Conservation (phyloP, 176 grass and related monocot species). For the Eremochloa ophiuroides region DNA sequence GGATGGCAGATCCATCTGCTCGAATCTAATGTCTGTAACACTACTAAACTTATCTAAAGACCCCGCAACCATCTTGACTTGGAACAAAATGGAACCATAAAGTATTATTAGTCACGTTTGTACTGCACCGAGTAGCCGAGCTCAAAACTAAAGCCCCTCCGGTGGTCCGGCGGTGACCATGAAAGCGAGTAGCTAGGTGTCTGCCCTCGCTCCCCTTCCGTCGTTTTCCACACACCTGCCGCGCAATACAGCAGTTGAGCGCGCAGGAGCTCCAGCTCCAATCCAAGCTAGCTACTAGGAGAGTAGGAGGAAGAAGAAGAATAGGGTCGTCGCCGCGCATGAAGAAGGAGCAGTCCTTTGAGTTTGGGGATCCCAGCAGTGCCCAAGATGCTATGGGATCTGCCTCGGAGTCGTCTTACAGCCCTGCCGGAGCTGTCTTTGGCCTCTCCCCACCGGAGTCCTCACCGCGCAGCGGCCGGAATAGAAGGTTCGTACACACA, state of each 20-base stretch:
- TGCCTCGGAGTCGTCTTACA: slow-evolving; percentile 37
- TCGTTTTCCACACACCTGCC: slow-evolving; percentile 25
- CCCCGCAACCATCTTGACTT: slow-evolving; percentile 33
- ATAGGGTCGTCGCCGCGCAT: slow-evolving; percentile 22
- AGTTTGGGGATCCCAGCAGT: slow-evolving; percentile 9
- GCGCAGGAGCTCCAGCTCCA: not conserved
- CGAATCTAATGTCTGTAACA: slow-evolving; percentile 43
- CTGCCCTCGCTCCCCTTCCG: slow-evolving; percentile 1
- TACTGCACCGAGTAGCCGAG: not conserved
- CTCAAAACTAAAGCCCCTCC: slow-evolving; percentile 1
- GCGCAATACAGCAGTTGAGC: slow-evolving; percentile 4
- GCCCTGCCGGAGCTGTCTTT: slow-evolving; percentile 26
- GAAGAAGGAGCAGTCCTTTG: slow-evolving; percentile 41
- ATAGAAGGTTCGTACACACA: slow-evolving; percentile 40
- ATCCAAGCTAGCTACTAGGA: not conserved
- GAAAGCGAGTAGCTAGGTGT: slow-evolving; percentile 23
- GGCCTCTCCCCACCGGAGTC: slow-evolving; percentile 24
- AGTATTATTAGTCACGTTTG: slow-evolving; percentile 22
- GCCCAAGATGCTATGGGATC: slow-evolving; percentile 31
- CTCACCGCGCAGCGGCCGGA: slow-evolving; percentile 31
- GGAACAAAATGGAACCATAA: slow-evolving; percentile 30
- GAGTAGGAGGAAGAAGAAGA: slow-evolving; percentile 1
- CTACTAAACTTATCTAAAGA: slow-evolving; percentile 52
- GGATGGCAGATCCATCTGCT: slow-evolving; percentile 13
- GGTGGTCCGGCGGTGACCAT: not conserved